phyloP scores from a whole-genome alignment of 805 yeast species.

The Metschnikowia bowlesiae region DNA sequence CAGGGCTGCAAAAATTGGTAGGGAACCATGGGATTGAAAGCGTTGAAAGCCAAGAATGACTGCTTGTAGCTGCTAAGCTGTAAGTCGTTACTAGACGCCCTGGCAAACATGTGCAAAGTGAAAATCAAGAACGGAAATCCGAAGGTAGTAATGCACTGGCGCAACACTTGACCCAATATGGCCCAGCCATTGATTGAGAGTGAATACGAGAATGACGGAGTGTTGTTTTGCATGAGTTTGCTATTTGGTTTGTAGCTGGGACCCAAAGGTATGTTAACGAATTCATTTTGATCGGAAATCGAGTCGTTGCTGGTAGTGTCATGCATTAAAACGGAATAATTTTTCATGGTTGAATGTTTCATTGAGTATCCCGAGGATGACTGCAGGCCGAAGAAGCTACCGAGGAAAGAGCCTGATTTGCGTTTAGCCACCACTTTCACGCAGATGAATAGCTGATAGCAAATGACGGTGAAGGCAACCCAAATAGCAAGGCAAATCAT shows the following conservation, averaged over 20 bases:
- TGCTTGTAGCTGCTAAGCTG: slow-evolving; percentile 14
- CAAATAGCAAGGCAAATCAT: slow-evolving; percentile 31
- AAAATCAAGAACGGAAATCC: slow-evolving; percentile 43
- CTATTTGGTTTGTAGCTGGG: background rate
- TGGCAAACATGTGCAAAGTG: slow-evolving; percentile 29
- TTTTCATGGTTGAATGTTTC: background rate
- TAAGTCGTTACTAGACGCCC: slow-evolving; percentile 17
- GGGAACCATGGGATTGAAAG: slow-evolving; percentile 23
- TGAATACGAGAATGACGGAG: slow-evolving; percentile 1
- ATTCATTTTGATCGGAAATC: background rate
- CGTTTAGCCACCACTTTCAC: slow-evolving; percentile 11
- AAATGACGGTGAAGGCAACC: slow-evolving; percentile 21
- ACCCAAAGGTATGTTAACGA: background rate
- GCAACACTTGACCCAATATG: slow-evolving; percentile 30
- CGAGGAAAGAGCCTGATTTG: slow-evolving; percentile 1
- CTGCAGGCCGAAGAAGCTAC: slow-evolving; percentile 4
- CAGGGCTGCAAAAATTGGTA: slow-evolving; percentile 22
- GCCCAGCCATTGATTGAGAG: slow-evolving; percentile 14
- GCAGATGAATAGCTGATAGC: slow-evolving; percentile 20
- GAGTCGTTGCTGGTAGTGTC: background rate
- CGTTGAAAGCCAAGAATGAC: slow-evolving; percentile 15
- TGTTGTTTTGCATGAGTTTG: background rate
- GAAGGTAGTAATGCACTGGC: slow-evolving; percentile 30
- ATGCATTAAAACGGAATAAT: background rate
- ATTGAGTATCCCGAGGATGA: background rate